Base-by-base conservation (phyloP, 805 yeast genomes). In the Monosporozyma solicola region DNA sequence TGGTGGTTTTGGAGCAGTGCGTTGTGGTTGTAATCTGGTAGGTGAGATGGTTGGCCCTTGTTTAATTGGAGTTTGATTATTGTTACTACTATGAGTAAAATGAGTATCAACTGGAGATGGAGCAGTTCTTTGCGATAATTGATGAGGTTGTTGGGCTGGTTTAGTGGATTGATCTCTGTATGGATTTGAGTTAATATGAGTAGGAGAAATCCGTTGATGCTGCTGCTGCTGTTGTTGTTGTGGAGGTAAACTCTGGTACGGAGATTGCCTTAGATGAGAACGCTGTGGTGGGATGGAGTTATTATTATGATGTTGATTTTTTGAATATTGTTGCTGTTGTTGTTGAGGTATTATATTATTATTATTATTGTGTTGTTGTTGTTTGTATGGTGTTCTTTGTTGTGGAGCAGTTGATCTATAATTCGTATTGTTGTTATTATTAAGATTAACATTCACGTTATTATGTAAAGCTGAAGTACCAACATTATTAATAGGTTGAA, bases 1-100 rank as follows among this genome's bases (percentile, higher is more conserved):
- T 25, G 66, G 59, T 24, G 65, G 61, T 47, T 53, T 58, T 35
- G 66, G 64, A 20, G 62, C 62, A 22, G 58, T 53, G 24, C 64
- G 53, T 49, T 59, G 64, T 33, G 67, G 69, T 49, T 60, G 68
- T 44, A 63, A 53, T 39, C 25, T 32, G 49, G 59, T 57, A 27
- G 58, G 56, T n/a, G 57, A 29, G 3, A 22, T 32, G 35, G 29
- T 32, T 15, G 48, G 43, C 5, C 41, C 43, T 43, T 50, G 47
- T 31, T 24, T 44, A 27, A 25, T 13, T 11, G 48, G 44, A 22
- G 48, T 33, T 16, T 25, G 43, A 22, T n/a, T 27, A 65, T 54
- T 41, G 47, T 45, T 62, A 64, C 27, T 63, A 66, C 52, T 66
- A 70, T 35, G 63, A 52, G 31, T 52, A 43, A 22, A 48, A 44